Conservation (phyloP, 495 filamentous ascomycete genomes). For the Cercophora newfieldiana region DNA sequence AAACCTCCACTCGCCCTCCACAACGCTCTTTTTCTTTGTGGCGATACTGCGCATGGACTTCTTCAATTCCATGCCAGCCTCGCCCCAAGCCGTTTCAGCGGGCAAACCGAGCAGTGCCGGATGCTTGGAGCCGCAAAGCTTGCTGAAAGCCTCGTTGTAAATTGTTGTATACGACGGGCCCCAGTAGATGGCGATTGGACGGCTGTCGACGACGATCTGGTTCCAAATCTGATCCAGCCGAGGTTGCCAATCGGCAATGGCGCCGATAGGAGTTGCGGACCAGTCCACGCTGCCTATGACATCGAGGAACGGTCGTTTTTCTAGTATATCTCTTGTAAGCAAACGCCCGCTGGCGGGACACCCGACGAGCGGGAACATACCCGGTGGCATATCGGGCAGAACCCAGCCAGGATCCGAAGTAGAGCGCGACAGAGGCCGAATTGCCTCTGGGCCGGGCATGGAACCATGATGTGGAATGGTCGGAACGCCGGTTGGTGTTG, state of each 20-base stretch:
- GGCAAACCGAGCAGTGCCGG: slow-evolving; percentile 39
- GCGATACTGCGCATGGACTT: slow-evolving; percentile 31
- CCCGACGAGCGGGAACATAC: slow-evolving; percentile 15
- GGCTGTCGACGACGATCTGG: slow-evolving; percentile 63
- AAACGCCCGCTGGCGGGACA: not conserved
- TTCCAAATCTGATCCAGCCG: slow-evolving; percentile 60
- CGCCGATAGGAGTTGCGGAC: slow-evolving; percentile 59
- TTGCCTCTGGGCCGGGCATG: slow-evolving; percentile 20
- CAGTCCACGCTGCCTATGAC: slow-evolving; percentile 50
- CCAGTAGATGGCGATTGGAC: slow-evolving; percentile 59
- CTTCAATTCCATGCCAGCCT: slow-evolving; percentile 37
- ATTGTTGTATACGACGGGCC: slow-evolving; percentile 44
- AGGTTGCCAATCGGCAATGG: slow-evolving; percentile 57
- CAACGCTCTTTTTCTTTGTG: slow-evolving; percentile 22
- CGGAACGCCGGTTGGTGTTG: slow-evolving; percentile 9
- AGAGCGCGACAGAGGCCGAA: slow-evolving; percentile 25
- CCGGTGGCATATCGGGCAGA: slow-evolving; percentile 34
- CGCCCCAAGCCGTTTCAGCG: slow-evolving; percentile 38
- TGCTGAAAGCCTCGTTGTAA: slow-evolving; percentile 49
- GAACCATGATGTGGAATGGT: slow-evolving; percentile 10
- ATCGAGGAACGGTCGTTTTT: slow-evolving; percentile 36
- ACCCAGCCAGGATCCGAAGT: slow-evolving; percentile 33
- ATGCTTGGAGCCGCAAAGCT: slow-evolving; percentile 39
- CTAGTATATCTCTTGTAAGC: slow-evolving; percentile 16
- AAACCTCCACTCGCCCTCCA: slow-evolving; percentile 41